A percentile compares a stretch with the other conserved stretches of the same genome.
Conservation (phyloP, 179 eudicot genomes). For the Beta macrorhiza region DNA sequence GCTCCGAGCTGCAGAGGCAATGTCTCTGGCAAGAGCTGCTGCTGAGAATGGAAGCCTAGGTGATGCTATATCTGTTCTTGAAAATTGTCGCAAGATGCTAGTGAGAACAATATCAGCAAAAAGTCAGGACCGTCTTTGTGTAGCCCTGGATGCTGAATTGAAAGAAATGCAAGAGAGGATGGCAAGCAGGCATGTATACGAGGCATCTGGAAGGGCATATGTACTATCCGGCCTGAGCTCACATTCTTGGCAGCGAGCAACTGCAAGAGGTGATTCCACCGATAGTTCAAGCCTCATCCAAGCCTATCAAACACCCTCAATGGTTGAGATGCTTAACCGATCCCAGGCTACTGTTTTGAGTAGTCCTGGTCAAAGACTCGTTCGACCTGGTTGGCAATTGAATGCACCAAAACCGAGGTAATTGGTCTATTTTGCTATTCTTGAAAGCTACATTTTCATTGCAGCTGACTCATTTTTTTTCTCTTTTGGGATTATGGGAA, state of each 20-base stretch:
- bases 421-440: neutral
- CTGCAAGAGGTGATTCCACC: conserved; percentile 77
- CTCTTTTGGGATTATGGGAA: conserved; percentile 1
- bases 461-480: conserved; percentile 1
- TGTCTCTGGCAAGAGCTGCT: conserved; percentile 59
- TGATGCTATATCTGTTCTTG: conserved; percentile 58
- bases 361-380: conserved; percentile 48
- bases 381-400: conserved; percentile 45
- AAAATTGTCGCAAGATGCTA: conserved; percentile 42
- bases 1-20: conserved; percentile 71
- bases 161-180: conserved; percentile 87
- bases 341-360: conserved; percentile 59
- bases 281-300: conserved; percentile 63
- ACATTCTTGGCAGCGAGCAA: conserved; percentile 94
- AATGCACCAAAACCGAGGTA: conserved; percentile 56
- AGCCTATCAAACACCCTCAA: conserved; percentile 77
- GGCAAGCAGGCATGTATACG: conserved; percentile 73
- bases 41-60: conserved; percentile 72
- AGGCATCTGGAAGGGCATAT: conserved; percentile 84
- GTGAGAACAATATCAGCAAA: conserved; percentile 52
- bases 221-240: conserved; percentile 88
- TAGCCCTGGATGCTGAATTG: conserved; percentile 65
- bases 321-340: conserved; percentile 75
- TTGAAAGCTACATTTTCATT: neutral
- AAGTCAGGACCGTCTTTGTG: conserved; percentile 54